Percentiles rank a stretch among this genome's conserved stretches.
Evolutionary conservation across 2,329 filamentous ascomycete genomes (phyloP).

Genomic region (Epichloe baconii): DNA sequence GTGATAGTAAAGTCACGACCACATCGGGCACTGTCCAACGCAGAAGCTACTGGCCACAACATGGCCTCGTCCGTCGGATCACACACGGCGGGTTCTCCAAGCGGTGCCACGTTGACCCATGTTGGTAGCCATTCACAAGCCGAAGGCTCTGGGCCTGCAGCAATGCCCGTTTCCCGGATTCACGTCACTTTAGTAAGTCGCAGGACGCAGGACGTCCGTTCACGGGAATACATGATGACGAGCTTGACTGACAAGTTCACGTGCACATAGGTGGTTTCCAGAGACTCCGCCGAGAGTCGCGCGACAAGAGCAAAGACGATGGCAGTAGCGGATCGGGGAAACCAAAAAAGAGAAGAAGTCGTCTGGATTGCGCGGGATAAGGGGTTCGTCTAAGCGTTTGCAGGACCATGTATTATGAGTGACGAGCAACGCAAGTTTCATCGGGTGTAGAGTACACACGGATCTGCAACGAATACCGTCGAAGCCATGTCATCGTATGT

Average conservation of each 20-base stretch:
- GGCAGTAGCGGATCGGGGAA: conserved; percentile 16
- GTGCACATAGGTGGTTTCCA: conserved; percentile 29
- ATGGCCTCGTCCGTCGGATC: conserved; percentile 28
- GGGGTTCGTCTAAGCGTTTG: conserved; percentile 19
- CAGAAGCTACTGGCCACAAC: conserved; percentile 30
- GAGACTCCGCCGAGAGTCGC: conserved; percentile 34
- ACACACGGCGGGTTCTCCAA: conserved; percentile 9
- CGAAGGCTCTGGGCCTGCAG: conserved; percentile 9
- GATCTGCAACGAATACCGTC: no score
- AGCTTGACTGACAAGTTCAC: conserved; percentile 6
- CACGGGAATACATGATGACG: conserved; percentile 1
- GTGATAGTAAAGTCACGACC: conserved; percentile 23
- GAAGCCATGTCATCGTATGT: no score
- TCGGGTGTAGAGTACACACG: not conserved
- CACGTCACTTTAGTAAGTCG: conserved; percentile 30
- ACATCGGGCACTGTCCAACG: conserved; percentile 31
- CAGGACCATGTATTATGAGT: conserved; percentile 1
- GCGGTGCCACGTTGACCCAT: not conserved
- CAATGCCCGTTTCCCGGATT: conserved; percentile 22
- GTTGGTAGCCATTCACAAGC: not conserved
- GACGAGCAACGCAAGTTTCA: not conserved
- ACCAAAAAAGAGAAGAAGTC: conserved; percentile 25
- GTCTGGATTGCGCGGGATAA: conserved; percentile 27
- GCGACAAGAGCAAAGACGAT: conserved; percentile 34
- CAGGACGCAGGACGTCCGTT: conserved; percentile 5